Conservation (phyloP, 495 filamentous ascomycete genomes). For the Penicillium turbatum region DNA sequence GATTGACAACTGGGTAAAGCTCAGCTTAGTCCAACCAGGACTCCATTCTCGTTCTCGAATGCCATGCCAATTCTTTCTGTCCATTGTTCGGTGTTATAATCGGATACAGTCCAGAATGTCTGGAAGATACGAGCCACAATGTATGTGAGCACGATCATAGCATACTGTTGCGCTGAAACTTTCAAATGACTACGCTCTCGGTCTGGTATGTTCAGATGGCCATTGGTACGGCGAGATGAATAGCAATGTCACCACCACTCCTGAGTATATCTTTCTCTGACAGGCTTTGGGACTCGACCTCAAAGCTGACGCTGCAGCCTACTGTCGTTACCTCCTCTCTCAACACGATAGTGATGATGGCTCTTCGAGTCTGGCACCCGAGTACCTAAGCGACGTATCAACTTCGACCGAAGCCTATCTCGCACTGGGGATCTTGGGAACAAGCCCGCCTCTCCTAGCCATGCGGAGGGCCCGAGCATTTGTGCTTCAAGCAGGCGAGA, state of each 20-base stretch:
- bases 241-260: constrained; percentile 33
- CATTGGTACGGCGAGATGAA: constrained; percentile 37
- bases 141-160: constrained; percentile 14
- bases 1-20: too few species aligned
- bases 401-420: constrained; percentile 38
- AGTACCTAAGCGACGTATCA: constrained; percentile 36
- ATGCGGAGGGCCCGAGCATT: constrained; percentile 31
- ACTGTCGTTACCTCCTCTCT: constrained; percentile 18
- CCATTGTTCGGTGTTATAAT: constrained; percentile 14
- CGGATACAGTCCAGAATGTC: constrained; percentile 10
- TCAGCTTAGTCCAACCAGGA: constrained; percentile 4
- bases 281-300: constrained; percentile 27
- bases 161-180: constrained; percentile 9
- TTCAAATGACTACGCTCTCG: neutral
- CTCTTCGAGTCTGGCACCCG: constrained; percentile 37
- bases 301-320: constrained; percentile 8
- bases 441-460: constrained; percentile 6
- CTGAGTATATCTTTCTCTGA: constrained; percentile 35
- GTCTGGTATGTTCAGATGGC: constrained; percentile 19
- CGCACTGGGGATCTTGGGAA: constrained; percentile 37
- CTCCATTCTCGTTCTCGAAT: constrained; percentile 21
- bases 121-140: constrained; percentile 17
- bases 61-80: constrained; percentile 19
- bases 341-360: constrained; percentile 39
- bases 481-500: constrained; percentile 30